phyloP scores from a whole-genome alignment of 2,329 filamentous ascomycete species.

The Colletotrichum theobromicola region DNA sequence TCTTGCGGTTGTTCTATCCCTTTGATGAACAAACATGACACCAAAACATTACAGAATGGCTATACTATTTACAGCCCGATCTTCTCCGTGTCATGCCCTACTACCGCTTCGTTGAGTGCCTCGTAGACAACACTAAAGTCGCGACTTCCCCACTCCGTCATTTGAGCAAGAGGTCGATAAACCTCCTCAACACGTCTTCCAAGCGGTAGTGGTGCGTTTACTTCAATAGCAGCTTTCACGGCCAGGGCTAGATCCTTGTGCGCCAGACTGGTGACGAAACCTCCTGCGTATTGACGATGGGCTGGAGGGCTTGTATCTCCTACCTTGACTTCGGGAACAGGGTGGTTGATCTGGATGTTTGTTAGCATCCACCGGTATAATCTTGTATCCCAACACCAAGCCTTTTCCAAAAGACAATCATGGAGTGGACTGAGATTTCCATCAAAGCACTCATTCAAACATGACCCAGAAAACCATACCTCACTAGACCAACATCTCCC shows the following conservation, averaged over 20 bases:
- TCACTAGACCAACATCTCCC: not conserved
- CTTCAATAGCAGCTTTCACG: not conserved
- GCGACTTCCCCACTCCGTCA: not conserved
- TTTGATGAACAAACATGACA: not conserved
- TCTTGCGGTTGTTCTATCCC: not conserved
- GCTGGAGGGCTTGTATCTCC: not conserved
- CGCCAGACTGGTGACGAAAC: not conserved
- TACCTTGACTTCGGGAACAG: not conserved
- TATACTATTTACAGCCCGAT: not conserved
- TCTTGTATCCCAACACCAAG: not conserved
- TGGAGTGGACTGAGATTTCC: accelerated
- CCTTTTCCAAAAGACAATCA: not conserved
- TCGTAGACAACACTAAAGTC: not conserved
- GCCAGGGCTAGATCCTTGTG: not conserved
- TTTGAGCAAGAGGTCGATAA: not conserved
- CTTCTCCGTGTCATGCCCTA: not conserved
- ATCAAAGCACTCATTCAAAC: not conserved
- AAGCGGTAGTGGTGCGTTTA: not conserved
- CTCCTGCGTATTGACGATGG: not conserved
- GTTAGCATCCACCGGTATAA: not conserved
- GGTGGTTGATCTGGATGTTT: not conserved
- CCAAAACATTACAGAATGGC: not conserved
- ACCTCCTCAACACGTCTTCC: not conserved
- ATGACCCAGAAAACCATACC: not conserved
- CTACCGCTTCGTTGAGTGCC: not conserved